Conservation (phyloP, 768 basidiomycete genomes). For the Tylopilus sp. region DNA sequence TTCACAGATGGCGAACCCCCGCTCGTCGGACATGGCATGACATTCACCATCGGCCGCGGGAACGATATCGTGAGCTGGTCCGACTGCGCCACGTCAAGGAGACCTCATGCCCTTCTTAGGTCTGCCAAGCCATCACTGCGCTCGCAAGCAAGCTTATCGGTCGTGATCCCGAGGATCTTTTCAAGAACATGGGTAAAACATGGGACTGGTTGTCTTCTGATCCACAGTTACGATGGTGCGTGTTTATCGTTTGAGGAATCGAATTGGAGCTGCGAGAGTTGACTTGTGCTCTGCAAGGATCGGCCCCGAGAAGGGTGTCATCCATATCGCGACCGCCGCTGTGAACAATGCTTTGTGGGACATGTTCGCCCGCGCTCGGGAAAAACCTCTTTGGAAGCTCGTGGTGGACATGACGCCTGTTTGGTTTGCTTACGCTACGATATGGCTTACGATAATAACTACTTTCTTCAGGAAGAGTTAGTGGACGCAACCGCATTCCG, state of each 20-base stretch:
- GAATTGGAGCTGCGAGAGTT: background rate
- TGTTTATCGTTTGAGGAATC: background rate
- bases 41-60: constrained; percentile 91
- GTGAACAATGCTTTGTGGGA: constrained; percentile 96
- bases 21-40: constrained; percentile 89
- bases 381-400: constrained; percentile 93
- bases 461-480: constrained; percentile 63
- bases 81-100: background rate
- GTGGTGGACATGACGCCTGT: constrained; percentile 87
- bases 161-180: constrained; percentile 76
- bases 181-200: constrained; percentile 85
- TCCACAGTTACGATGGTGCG: constrained; percentile 85
- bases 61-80: constrained; percentile 74
- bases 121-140: constrained; percentile 76
- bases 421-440: constrained; percentile 5
- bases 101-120: constrained; percentile 38
- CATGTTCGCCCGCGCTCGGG: constrained; percentile 74
- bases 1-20: constrained; percentile 59
- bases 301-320: constrained; percentile 94
- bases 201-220: constrained; percentile 88
- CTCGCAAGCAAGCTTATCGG: constrained; percentile 82
- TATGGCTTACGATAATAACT: background rate
- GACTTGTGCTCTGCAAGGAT: constrained; percentile 48
- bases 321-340: constrained; percentile 84
- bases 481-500: constrained; percentile 76